phyloP scores from a whole-genome alignment of 768 basidiomycete genomes.

The Phylloporus arenicola region DNA sequence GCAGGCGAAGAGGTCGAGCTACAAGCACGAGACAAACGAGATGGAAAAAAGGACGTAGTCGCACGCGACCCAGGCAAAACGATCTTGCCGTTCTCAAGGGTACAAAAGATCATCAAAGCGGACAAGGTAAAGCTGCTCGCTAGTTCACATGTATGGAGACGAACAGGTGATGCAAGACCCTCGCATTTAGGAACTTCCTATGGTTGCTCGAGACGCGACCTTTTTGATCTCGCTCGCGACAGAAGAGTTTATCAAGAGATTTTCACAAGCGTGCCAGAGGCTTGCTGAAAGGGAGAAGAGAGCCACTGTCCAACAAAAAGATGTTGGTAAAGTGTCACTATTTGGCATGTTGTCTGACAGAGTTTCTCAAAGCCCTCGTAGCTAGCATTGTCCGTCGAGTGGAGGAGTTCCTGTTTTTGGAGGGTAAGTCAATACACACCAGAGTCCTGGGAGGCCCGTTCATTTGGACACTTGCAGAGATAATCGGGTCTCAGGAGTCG shows the following conservation, averaged over 20 bases:
- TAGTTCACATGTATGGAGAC: not conserved
- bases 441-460: not conserved
- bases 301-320: constrained; percentile 69
- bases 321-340: constrained; percentile 54
- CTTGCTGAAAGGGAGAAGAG: constrained; percentile 69
- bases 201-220: constrained; percentile 70
- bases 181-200: constrained; percentile 59
- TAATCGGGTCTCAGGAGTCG: constrained; percentile 51
- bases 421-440: constrained; percentile 41
- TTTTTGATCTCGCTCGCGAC: constrained; percentile 79
- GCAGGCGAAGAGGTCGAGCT: constrained; percentile 6
- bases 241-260: constrained; percentile 79
- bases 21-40: constrained; percentile 8
- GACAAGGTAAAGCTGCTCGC: constrained; percentile 54
- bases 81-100: constrained; percentile 65
- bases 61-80: constrained; percentile 54
- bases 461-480: constrained; percentile 36
- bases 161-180: not conserved
- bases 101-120: constrained; percentile 82
- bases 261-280: constrained; percentile 66
- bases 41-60: constrained; percentile 17
- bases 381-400: constrained; percentile 58
- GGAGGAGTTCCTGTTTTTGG: constrained; percentile 75
- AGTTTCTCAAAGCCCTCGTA: constrained; percentile 23
- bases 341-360: not conserved